Conservation (phyloP, 2,329 filamentous ascomycete species). For the Talaromyces sp. region DNA sequence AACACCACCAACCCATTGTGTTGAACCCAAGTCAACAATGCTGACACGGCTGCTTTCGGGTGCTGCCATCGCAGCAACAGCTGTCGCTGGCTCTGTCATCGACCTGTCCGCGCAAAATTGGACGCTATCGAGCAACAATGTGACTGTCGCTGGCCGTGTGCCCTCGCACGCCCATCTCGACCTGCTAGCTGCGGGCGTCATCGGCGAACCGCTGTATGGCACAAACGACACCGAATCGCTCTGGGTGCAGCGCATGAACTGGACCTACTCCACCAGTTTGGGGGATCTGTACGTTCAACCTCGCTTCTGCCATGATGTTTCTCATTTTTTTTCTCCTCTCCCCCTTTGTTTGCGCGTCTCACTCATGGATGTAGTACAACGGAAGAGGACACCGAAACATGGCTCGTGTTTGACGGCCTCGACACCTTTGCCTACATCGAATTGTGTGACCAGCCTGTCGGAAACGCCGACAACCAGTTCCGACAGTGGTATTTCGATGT, state of each 20-base stretch:
- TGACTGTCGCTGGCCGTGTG: slow-evolving; percentile 50
- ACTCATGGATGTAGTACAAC: slow-evolving; percentile 22
- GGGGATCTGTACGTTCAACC: slow-evolving; percentile 33
- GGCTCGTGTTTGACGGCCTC: slow-evolving; percentile 57
- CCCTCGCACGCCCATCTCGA: slow-evolving; percentile 59
- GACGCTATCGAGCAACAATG: slow-evolving; percentile 31
- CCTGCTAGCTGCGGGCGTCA: slow-evolving; percentile 48
- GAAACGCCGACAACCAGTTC: slow-evolving; percentile 58
- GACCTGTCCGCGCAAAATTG: background rate
- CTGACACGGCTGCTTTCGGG: background rate
- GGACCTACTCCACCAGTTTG: slow-evolving; percentile 54
- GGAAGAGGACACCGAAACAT: slow-evolving; percentile 34
- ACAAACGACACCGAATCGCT: slow-evolving; percentile 56
- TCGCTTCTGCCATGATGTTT: background rate
- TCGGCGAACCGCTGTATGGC: slow-evolving; percentile 44
- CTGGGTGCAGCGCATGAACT: slow-evolving; percentile 56
- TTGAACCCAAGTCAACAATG: background rate
- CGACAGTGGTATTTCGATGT: slow-evolving; percentile 58
- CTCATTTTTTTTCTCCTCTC: no score
- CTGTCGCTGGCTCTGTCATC: background rate
- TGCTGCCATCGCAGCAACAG: background rate
- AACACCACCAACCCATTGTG: background rate
- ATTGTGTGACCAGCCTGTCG: slow-evolving; percentile 51
- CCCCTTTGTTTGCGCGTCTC: background rate
- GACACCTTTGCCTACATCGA: slow-evolving; percentile 57